Conservation (phyloP, 2,329 filamentous ascomycete genomes). For the Aspergillus vadensis region DNA sequence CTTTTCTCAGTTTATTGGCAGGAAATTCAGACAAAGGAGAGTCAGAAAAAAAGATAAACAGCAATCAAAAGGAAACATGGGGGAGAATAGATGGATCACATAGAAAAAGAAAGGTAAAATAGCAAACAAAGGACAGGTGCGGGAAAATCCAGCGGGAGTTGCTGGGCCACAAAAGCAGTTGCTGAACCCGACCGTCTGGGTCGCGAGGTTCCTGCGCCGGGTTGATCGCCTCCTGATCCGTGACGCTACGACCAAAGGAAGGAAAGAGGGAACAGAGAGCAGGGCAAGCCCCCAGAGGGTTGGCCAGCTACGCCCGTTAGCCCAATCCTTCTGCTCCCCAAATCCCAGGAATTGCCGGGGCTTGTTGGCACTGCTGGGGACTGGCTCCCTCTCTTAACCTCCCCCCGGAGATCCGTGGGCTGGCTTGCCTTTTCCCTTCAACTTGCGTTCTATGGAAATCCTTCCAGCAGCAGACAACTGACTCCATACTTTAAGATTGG, state of each 20-base stretch:
- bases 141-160: background rate
- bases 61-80: background rate
- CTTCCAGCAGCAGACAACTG: too few species aligned
- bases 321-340: background rate
- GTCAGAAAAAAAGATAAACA: background rate
- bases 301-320: background rate
- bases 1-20: too few species aligned
- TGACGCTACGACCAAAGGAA: slow-evolving; percentile 13
- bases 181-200: slow-evolving; percentile 31
- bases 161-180: background rate
- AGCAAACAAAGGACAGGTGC: background rate
- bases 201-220: slow-evolving; percentile 33
- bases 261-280: background rate
- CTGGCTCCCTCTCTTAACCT: too few species aligned
- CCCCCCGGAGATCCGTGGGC: background rate
- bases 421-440: background rate
- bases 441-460: background rate
- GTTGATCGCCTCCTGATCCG: slow-evolving; percentile 25
- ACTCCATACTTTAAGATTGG: too few species aligned
- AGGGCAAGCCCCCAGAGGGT: background rate
- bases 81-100: too few species aligned
- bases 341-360: background rate
- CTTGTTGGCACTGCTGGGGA: background rate
- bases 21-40: background rate
- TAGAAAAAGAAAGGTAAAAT: background rate